Base-by-base conservation (phyloP, 108 stramenopile genomes). In the Mediolabrus comicus region DNA sequence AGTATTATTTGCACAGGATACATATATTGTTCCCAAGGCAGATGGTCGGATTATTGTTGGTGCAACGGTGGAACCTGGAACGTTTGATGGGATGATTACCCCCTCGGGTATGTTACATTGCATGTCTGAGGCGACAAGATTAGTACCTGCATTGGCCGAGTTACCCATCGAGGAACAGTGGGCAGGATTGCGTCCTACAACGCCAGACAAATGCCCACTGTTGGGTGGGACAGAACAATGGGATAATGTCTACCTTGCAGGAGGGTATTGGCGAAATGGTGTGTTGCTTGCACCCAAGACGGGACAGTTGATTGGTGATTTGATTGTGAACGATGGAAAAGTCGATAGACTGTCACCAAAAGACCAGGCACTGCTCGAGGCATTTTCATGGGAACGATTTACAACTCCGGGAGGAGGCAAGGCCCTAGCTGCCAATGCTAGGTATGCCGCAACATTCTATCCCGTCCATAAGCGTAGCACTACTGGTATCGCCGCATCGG, bases 231-330 rank as follows among this genome's bases (percentile, higher is more conserved):
- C 90, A 16, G 31, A 33, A 11, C 82, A 84, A 29, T 96, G 92
- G 89, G 71, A 86, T 10, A 93, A 92, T 69, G 68, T 97, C 11
- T 96, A 72, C 52, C 39, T 96, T 52, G 95, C 95, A 8, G 97
- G 97, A 8, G 97, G 97, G 6, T 96, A 97, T 63, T 97, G 97
- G 97, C 78, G 97, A 17, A 97, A 97, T 72, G 97, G 97, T 14
- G 94, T 97, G 4, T 69, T 97, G 30, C 67, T 97, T 51, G 94
- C 95, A 39, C 97, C 97, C 29, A 92, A 94, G 62, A 92, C 95
- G 5, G 90, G 87, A 22, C 82, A 90, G 39, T 63, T 94, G 26
- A 75, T 84, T 3, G 74, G 83, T n/a, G 74, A 81, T 52, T 49
- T 66, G 56, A 35, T 59, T 31, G 17, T 70, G n/a, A 59, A 53